phyloP scores from a whole-genome alignment of 1,284 basidiomycete genomes.

The Mycocalia duriaeana region DNA sequence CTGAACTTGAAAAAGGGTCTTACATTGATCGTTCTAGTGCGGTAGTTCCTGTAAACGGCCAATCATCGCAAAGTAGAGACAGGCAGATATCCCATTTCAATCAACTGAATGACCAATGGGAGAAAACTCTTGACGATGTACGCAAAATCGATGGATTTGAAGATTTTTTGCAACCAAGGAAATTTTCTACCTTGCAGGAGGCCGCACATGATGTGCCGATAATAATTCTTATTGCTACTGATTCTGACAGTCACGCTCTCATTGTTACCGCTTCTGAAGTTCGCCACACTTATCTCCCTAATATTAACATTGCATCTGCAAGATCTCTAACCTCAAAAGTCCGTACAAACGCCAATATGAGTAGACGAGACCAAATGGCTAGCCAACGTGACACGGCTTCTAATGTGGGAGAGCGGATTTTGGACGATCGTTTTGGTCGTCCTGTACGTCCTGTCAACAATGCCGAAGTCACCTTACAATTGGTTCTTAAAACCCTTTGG shows the following conservation, averaged over 20 bases:
- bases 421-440: not conserved
- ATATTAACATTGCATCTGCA: not conserved
- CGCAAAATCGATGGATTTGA: constrained; percentile 1
- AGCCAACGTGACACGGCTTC: not conserved
- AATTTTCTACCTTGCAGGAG: not conserved
- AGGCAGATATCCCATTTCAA: not conserved
- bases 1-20: not conserved
- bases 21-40: not conserved
- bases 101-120: not conserved
- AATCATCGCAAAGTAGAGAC: not conserved
- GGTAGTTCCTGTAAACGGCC: not conserved
- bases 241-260: not conserved
- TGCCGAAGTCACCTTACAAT: not conserved
- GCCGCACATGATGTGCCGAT: not conserved
- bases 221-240: not conserved
- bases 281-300: not conserved
- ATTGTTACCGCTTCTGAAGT: not conserved
- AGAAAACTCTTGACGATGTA: not conserved
- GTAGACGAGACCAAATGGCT: not conserved
- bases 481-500: not conserved
- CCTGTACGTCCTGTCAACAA: not conserved
- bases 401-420: not conserved
- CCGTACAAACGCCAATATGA: not conserved
- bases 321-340: not conserved
- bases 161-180: not conserved